Base-by-base conservation (phyloP, 78 protist species). In the Dictyostelium firmibasis region DNA sequence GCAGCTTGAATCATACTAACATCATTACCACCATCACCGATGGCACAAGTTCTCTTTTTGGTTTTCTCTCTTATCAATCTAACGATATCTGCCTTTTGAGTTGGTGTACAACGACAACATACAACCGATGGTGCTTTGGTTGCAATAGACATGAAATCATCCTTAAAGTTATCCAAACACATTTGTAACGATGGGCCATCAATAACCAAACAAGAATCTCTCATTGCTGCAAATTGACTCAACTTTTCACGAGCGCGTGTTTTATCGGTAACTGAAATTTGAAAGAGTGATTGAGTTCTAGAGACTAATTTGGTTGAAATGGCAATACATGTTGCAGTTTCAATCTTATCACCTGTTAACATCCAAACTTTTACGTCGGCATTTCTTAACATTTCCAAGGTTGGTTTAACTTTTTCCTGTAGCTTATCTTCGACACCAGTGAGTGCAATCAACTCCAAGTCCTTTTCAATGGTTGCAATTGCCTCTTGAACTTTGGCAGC, bases 11-110 rank as follows among this genome's bases (percentile, higher is more conserved):
- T 99, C 99, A 99, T 99, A 43, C 94, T 67, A 33, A 99, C 99
- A 84, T 99, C 99, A 75, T 99, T 99, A 53, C 99, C 99, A 38
- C 99, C 99, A 77, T 99, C 99, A 53, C 99, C 99, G 31, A 99
- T 98, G 36, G 99, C 98, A 47, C 97, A 91, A 1, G 98, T 96
- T 44, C 86, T 25, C 84, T 69, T 84, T 20, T 81, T 89, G 13
- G 93, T 87, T 83, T 94, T 84, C n/a, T 96, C 78, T 81, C 84
- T 92, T 64, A 98, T 83, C 2, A 96, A 33, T n/a, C 91, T 23
- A 20, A 97, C 99, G 47, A 98, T 89, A 67, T 91, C 96, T 2
- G 99, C 98, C 31, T 99, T 99, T 76, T 99, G 99, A 36, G 99
- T 98, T 6, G 99, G 99, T 25, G 99, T 67, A 91, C 99, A 99